Conservation (phyloP, 1,284 basidiomycete species). For the Marasmius tenuissimus region DNA sequence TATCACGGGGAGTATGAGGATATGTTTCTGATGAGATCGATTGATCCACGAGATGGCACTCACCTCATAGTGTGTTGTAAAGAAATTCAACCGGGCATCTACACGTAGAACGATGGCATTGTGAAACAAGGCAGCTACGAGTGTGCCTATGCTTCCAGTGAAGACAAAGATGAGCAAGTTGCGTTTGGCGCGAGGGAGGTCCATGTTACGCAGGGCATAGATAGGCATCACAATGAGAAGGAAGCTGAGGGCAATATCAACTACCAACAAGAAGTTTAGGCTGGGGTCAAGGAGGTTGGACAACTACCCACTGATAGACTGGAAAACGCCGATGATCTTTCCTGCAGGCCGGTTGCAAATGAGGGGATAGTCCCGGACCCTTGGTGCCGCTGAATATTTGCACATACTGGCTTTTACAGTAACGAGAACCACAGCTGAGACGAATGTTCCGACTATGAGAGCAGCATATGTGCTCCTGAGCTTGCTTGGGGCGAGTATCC, state of each 20-base stretch:
- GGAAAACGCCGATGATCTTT: not conserved
- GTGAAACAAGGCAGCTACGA: not conserved
- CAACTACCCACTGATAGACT: not conserved
- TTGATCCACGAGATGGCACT: not conserved
- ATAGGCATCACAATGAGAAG: constrained; percentile 16
- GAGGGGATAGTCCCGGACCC: not conserved
- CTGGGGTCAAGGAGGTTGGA: not conserved
- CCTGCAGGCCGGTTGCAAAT: not conserved
- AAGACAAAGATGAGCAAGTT: not conserved
- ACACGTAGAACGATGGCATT: not conserved
- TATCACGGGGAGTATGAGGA: not conserved
- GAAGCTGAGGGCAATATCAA: constrained; percentile 15
- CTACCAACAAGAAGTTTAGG: constrained; percentile 1
- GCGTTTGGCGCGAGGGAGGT: not conserved
- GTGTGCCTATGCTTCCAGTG: not conserved
- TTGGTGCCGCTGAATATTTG: not conserved
- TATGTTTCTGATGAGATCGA: not conserved
- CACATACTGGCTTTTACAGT: constrained; percentile 19
- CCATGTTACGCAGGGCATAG: not conserved
- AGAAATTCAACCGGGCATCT: not conserved
- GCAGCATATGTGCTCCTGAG: constrained; percentile 12
- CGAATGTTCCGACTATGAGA: constrained; percentile 9
- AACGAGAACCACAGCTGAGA: constrained; percentile 11
- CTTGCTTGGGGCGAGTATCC: constrained; percentile 16
- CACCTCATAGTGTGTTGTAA: not conserved